Evolutionary conservation across 1,284 basidiomycete species (phyloP).

Genomic region (Boletellus deceptivus): DNA sequence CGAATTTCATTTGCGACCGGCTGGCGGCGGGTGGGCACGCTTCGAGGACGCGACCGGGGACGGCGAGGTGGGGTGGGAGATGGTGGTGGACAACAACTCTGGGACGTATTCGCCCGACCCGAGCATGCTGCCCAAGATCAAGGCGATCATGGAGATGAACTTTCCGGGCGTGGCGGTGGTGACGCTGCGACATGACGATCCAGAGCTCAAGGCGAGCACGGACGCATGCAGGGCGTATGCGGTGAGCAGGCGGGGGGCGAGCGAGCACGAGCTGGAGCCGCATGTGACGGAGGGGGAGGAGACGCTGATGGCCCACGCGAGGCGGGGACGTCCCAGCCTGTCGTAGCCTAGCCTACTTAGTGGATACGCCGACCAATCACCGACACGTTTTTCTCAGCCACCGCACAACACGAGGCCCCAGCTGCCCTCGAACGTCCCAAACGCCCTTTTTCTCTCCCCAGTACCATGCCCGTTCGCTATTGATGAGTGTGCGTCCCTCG

Average conservation of each 20-base stretch:
- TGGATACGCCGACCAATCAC: conserved; percentile 30
- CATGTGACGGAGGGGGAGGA: conserved; percentile 52
- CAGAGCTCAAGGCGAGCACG: conserved; percentile 53
- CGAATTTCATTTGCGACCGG: conserved; percentile 75
- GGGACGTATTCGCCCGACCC: conserved; percentile 72
- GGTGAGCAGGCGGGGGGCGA: conserved; percentile 51
- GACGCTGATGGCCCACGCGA: conserved; percentile 40
- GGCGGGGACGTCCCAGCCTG: neutral
- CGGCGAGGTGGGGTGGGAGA: conserved; percentile 60
- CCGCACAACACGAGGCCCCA: conserved; percentile 32
- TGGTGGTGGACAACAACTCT: conserved; percentile 76
- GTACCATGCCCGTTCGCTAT: conserved; percentile 20
- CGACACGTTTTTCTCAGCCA: conserved; percentile 38
- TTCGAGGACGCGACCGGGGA: conserved; percentile 57
- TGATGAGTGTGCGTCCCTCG: conserved; percentile 25
- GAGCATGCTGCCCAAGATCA: conserved; percentile 51
- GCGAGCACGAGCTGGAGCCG: conserved; percentile 59
- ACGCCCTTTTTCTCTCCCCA: conserved; percentile 13
- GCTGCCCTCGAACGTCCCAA: conserved; percentile 11
- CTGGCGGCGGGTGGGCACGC: conserved; percentile 56
- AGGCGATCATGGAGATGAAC: conserved; percentile 62
- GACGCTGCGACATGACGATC: conserved; percentile 58
- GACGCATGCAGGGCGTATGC: conserved; percentile 68
- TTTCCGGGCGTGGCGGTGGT: conserved; percentile 62
- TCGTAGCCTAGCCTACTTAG: conserved; percentile 11